Conservation (phyloP, 495 filamentous ascomycete species). For the Rhizodiscina lignyota region DNA sequence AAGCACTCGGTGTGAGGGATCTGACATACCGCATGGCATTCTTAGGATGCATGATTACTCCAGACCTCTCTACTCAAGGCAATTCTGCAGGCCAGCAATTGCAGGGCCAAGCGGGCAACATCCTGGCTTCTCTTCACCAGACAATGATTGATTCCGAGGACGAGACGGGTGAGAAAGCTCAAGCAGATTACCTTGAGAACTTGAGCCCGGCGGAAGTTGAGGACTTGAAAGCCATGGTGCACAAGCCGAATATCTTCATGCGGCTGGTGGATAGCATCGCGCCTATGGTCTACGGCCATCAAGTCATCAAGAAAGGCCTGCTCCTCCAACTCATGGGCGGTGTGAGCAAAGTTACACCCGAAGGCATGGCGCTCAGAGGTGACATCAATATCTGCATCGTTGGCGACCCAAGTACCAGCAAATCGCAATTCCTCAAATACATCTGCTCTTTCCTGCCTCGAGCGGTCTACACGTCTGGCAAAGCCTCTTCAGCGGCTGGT, state of each 20-base stretch:
- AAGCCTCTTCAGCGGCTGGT: slow-evolving; percentile 94
- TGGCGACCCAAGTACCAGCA: slow-evolving; percentile 93
- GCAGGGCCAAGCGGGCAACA: slow-evolving; percentile 57
- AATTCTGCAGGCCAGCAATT: slow-evolving; percentile 45
- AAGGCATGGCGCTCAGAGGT: slow-evolving; percentile 85
- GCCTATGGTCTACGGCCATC: slow-evolving; percentile 92
- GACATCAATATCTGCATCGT: slow-evolving; percentile 99
- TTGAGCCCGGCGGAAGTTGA: slow-evolving; percentile 74
- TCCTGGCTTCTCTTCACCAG: slow-evolving; percentile 67
- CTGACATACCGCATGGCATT: slow-evolving; percentile 96
- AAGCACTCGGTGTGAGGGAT: slow-evolving; percentile 85
- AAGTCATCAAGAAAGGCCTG: slow-evolving; percentile 93
- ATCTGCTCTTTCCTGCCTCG: slow-evolving; percentile 90
- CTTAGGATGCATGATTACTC: slow-evolving; percentile 90
- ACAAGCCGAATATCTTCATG: slow-evolving; percentile 85
- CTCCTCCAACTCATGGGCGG: slow-evolving; percentile 87
- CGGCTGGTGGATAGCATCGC: slow-evolving; percentile 91
- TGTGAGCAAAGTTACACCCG: slow-evolving; percentile 74
- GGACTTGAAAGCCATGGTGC: slow-evolving; percentile 82
- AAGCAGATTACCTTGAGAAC: slow-evolving; percentile 71
- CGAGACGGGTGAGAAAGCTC: slow-evolving; percentile 63
- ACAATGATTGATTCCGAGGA: slow-evolving; percentile 42
- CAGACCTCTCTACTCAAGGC: slow-evolving; percentile 67
- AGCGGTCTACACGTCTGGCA: slow-evolving; percentile 94
- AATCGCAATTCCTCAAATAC: slow-evolving; percentile 90